Conservation (phyloP, 169 alveolate genomes). For the Plasmodium billcollinsi region DNA sequence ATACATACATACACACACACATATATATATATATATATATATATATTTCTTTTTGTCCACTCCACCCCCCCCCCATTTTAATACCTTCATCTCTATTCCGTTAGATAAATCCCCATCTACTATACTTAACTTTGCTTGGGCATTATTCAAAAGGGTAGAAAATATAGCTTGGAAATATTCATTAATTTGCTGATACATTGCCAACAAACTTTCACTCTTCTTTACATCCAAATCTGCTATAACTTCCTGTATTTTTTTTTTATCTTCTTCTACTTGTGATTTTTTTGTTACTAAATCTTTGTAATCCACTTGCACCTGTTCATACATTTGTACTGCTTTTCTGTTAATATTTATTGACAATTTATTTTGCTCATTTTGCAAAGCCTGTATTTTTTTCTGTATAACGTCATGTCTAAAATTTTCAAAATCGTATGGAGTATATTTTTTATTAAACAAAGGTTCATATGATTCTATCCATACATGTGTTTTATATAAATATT, state of each 20-base stretch:
- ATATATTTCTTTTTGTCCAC: background rate
- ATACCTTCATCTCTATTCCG: slow-evolving; percentile 89
- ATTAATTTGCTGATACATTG: slow-evolving; percentile 93
- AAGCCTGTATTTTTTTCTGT: slow-evolving; percentile 84
- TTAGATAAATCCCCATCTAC: slow-evolving; percentile 86
- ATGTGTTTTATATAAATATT: slow-evolving; percentile 76
- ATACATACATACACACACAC: background rate
- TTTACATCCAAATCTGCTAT: slow-evolving; percentile 94
- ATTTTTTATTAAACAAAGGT: slow-evolving; percentile 80
- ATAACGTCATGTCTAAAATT: slow-evolving; percentile 82
- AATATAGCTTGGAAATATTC: slow-evolving; percentile 94
- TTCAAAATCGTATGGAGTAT: slow-evolving; percentile 82
- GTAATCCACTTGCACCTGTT: slow-evolving; percentile 93
- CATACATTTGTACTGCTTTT: slow-evolving; percentile 94
- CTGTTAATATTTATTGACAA: slow-evolving; percentile 93
- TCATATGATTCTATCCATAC: slow-evolving; percentile 83
- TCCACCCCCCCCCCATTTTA: slow-evolving; percentile 1
- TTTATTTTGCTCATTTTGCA: slow-evolving; percentile 88
- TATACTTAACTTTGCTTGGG: slow-evolving; percentile 94
- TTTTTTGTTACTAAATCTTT: slow-evolving; percentile 91
- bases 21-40: background rate
- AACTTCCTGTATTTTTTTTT: slow-evolving; percentile 92
- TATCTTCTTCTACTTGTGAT: slow-evolving; percentile 92
- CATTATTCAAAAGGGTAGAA: slow-evolving; percentile 94
- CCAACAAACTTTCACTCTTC: slow-evolving; percentile 91